Base-by-base conservation (phyloP, 139 green algal species). In the Picochlorum sp. region DNA sequence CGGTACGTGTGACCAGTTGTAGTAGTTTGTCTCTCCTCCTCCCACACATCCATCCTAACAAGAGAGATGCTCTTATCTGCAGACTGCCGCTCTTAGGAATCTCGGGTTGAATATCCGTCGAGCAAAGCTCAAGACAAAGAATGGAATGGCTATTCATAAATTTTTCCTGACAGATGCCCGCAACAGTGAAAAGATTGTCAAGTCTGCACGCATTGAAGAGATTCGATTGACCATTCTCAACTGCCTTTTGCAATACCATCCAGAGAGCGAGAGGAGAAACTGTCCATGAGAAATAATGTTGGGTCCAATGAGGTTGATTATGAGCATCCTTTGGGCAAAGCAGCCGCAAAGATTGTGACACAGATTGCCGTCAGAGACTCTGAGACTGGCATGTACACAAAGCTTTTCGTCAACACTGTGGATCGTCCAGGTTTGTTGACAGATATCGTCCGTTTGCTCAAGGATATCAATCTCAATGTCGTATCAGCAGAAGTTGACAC, bases 381-480 rank as follows among this genome's bases (percentile, higher is more conserved):
- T 6, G 44, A 71, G 37, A 51, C 51, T 1, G 75, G 66, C 26
- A 47, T 44, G 30, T 56, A 73, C 65, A 79, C 64, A 23, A 55
- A 80, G 55, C 60, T 91, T 30, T 37, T 62, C 47, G 71, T 92
- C 20, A 71, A 83, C 49, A 91, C 85, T 18, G n/a, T 75, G 6
- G 85, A 92, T 73, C 60, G 84, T 15, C 78, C 85, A 14, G 85
- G 85, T 23, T 65, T 90, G 45, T 62, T 90, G 3, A 78, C 81
- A 9, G 41, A 83, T 32, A 87, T 95, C 49, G 86, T 94, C 18
- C 66, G 63, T 10, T 75, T 84, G 37, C 80, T 97, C 1, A 95
- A 95, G 77, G 89, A 97, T 79, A 80, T 97, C 69, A 95, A 88
- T 66, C 78, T 97, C 9, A 95, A 96, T 65, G 92, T 98, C 20